These are phyloP conservation scores for Trametes maxima DNA, from an alignment of 768 basidiomycete genomes.

Conservation along the genomic window DNA sequence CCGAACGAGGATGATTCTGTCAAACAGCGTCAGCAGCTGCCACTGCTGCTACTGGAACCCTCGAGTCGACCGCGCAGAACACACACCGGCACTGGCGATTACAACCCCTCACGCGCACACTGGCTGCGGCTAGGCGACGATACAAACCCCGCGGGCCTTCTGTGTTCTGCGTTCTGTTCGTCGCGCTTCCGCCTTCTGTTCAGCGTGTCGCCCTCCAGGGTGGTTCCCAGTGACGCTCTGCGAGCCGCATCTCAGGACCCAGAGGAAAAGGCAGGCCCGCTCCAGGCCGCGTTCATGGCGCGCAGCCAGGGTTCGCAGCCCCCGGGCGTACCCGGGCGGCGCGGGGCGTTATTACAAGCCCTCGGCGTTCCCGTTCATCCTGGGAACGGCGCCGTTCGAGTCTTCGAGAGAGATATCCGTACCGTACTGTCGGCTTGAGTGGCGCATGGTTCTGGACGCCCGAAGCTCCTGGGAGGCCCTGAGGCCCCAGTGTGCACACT, in stretches of 20 bases:
- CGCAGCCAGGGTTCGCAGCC: neutral
- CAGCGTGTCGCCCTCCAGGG: neutral
- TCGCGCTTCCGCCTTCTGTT: conserved; percentile 11
- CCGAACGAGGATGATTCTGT: conserved; percentile 10
- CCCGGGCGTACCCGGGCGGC: conserved; percentile 5
- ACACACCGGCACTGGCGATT: too few species aligned
- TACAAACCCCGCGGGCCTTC: conserved; percentile 9
- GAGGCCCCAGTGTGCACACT: neutral
- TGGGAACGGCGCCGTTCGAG: neutral
- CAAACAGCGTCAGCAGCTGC: conserved; percentile 6
- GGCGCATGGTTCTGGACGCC: neutral
- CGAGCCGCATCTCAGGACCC: neutral
- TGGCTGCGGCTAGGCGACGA: neutral
- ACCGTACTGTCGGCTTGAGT: neutral
- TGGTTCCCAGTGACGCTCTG: conserved; percentile 4
- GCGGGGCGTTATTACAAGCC: too few species aligned
- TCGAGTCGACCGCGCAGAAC: too few species aligned
- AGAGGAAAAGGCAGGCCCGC: conserved; percentile 1
- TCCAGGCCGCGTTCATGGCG: conserved; percentile 1
- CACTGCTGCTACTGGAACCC: too few species aligned
- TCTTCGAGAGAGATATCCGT: neutral
- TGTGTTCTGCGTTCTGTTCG: conserved; percentile 2
- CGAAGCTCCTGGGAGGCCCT: neutral
- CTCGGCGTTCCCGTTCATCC: too few species aligned
- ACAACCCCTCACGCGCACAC: neutral